These are phyloP conservation scores for Pistacia vera DNA, from an alignment of 345 rosid species.

Conservation along the genomic window DNA sequence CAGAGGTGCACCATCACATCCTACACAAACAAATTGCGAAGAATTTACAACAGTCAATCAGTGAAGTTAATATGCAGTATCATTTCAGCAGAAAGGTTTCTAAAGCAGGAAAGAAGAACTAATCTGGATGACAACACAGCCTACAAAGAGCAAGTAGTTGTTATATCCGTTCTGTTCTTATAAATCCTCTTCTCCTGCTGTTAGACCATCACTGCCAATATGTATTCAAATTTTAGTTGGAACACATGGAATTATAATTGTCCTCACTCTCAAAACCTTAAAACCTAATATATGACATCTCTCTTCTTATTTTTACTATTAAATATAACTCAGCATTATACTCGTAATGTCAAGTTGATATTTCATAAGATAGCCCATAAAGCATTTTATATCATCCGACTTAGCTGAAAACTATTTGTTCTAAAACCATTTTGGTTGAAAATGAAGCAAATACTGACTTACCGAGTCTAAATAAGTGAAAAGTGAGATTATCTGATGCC, in stretches of 20 bases:
- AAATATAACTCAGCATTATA: background rate
- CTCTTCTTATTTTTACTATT: too few relatives aligned
- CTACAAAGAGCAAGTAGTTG: conserved; percentile 4
- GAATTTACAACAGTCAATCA: conserved; percentile 10
- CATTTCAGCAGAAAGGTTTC: conserved; percentile 7
- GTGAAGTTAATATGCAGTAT: background rate
- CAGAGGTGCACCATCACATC: conserved; percentile 92
- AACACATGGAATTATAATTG: background rate
- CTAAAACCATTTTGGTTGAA: too few relatives aligned
- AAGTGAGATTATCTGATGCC: background rate
- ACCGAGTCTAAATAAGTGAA: background rate
- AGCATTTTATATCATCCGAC: too few relatives aligned
- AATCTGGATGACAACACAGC: background rate
- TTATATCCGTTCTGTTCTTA: conserved; percentile 6
- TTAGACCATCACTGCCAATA: conserved; percentile 11
- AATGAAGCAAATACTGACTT: too few relatives aligned
- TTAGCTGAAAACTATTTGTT: too few relatives aligned
- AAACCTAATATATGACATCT: background rate
- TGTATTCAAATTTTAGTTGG: background rate
- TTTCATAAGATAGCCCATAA: background rate
- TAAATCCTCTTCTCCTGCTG: background rate
- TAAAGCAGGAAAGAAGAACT: conserved; percentile 1
- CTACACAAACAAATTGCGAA: conserved; percentile 41
- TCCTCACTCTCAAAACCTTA: background rate
- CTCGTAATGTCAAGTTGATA: background rate